phyloP scores from a whole-genome alignment of 352 stramenopile genomes.

The Phytophthora sojae region DNA sequence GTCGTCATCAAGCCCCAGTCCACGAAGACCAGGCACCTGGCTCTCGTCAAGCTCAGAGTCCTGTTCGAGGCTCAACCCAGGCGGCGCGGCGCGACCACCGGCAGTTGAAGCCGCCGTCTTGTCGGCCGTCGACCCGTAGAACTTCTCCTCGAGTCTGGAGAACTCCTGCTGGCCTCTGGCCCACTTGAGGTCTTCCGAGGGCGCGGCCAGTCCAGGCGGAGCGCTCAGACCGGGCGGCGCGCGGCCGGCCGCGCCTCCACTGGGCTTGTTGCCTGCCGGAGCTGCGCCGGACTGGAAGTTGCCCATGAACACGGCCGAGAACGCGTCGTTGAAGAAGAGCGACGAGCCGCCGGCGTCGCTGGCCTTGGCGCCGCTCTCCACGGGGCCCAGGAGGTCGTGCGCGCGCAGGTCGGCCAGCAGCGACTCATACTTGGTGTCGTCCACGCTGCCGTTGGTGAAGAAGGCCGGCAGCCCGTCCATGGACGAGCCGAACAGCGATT shows the following conservation, averaged over 20 bases:
- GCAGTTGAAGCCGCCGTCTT: neutral
- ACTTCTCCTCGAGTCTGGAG: slow-evolving; percentile 65
- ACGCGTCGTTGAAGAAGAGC: slow-evolving; percentile 88
- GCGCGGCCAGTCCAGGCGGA: slow-evolving; percentile 58
- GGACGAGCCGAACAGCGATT: slow-evolving; percentile 51
- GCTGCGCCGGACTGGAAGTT: slow-evolving; percentile 61
- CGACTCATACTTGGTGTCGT: slow-evolving; percentile 90
- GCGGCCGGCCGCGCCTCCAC: slow-evolving; percentile 26
- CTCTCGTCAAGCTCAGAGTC: slow-evolving; percentile 70
- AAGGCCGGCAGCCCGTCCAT: slow-evolving; percentile 73
- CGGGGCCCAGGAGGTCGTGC: slow-evolving; percentile 81
- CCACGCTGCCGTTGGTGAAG: slow-evolving; percentile 81
- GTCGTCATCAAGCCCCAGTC: slow-evolving; percentile 80
- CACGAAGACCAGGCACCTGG: slow-evolving; percentile 68
- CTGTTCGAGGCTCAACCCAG: slow-evolving; percentile 41
- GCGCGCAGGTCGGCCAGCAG: slow-evolving; percentile 84
- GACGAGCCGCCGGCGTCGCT: slow-evolving; percentile 47
- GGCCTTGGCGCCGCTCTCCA: slow-evolving; percentile 47
- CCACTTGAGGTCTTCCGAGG: slow-evolving; percentile 84
- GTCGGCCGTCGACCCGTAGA: slow-evolving; percentile 29
- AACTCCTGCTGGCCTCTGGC: slow-evolving; percentile 79
- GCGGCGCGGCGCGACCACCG: slow-evolving; percentile 16
- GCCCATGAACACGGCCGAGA: slow-evolving; percentile 86
- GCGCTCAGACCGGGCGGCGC: slow-evolving; percentile 66
- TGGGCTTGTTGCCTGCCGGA: slow-evolving; percentile 3